These are phyloP conservation scores for Candida sp. DNA, from an alignment of 1,139 yeast genomes.

Conservation along the genomic window DNA sequence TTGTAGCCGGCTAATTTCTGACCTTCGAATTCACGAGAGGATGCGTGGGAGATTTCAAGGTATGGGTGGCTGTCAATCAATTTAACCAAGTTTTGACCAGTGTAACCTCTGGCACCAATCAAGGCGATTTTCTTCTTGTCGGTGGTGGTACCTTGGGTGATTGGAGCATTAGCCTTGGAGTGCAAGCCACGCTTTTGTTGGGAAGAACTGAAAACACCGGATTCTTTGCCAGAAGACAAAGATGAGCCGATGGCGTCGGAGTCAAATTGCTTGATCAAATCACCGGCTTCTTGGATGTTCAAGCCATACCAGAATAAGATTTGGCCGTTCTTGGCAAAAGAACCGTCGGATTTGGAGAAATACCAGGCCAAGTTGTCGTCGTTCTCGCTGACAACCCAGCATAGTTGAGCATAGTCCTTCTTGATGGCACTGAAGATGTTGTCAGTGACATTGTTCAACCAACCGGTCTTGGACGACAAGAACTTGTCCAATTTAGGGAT, in stretches of 20 bases:
- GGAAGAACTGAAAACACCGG: constrained; percentile 43
- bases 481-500: constrained; percentile 87
- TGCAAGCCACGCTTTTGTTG: constrained; percentile 48
- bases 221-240: constrained; percentile 42
- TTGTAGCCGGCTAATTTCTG: constrained; percentile 86
- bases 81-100: constrained; percentile 92
- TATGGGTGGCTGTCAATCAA: constrained; percentile 88
- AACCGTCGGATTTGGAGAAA: constrained; percentile 93
- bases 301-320: constrained; percentile 97
- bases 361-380: constrained; percentile 94
- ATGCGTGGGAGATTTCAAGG: constrained; percentile 88
- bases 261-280: constrained; percentile 70
- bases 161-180: constrained; percentile 77
- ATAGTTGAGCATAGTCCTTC: constrained; percentile 73
- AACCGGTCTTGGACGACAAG: constrained; percentile 86
- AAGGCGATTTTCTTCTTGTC: constrained; percentile 78
- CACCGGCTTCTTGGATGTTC: constrained; percentile 63
- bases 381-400: constrained; percentile 91
- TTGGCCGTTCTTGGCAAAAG: constrained; percentile 87
- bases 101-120: constrained; percentile 98
- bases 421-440: constrained; percentile 86
- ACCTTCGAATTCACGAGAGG: constrained; percentile 94
- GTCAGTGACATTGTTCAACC: constrained; percentile 98
- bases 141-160: constrained; percentile 62
- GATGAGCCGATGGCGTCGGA: constrained; percentile 38